phyloP scores from a whole-genome alignment of 1,284 basidiomycete species.

The Puccinia coronata region DNA sequence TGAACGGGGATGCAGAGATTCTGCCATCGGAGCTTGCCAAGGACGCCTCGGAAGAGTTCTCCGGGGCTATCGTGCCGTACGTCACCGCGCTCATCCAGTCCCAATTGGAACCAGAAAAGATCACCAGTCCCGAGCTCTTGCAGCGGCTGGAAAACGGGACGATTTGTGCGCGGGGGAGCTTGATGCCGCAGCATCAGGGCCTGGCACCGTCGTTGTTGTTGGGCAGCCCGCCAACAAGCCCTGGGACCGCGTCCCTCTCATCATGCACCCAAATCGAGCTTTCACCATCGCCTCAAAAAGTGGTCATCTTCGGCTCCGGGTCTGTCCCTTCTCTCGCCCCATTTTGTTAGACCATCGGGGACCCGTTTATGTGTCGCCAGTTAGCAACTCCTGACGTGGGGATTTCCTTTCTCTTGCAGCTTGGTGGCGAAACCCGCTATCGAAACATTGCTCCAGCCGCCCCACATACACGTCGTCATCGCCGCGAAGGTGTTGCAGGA shows the following conservation, averaged over 20 bases:
- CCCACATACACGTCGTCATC: constrained; percentile 57
- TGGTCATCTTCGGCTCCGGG: constrained; percentile 47
- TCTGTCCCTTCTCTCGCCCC: neutral
- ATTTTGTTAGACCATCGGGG: neutral
- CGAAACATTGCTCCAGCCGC: constrained; percentile 66
- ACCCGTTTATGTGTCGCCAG: no score
- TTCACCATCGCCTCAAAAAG: neutral
- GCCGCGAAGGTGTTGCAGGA: constrained; percentile 52
- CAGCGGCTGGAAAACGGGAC: constrained; percentile 69
- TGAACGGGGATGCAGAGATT: constrained; percentile 69
- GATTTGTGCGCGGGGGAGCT: constrained; percentile 67
- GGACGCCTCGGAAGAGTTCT: constrained; percentile 78
- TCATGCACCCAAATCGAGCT: neutral
- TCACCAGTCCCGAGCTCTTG: constrained; percentile 55
- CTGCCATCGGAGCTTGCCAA: constrained; percentile 77
- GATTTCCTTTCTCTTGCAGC: constrained; percentile 72
- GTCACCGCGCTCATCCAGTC: constrained; percentile 65
- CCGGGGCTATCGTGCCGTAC: constrained; percentile 69
- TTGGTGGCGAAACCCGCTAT: constrained; percentile 86
- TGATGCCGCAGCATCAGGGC: constrained; percentile 67
- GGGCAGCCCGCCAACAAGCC: constrained; percentile 63
- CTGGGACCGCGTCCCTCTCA: neutral
- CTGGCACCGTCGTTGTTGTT: constrained; percentile 61
- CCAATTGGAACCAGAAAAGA: constrained; percentile 49
- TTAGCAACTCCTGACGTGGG: neutral